Conservation (phyloP, 345 rosid species). For the Citrus reticulata region DNA sequence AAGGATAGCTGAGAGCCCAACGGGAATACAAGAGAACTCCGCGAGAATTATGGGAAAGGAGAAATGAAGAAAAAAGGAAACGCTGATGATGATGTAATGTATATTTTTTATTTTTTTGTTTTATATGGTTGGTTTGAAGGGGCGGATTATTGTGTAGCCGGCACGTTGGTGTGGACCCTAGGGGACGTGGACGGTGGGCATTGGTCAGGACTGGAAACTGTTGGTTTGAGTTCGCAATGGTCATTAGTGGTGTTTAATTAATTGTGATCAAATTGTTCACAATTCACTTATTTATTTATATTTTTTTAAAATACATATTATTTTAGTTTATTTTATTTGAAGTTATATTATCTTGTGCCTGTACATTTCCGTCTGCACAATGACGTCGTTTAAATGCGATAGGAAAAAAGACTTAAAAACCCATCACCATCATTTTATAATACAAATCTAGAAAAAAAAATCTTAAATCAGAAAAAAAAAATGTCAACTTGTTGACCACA, state of each 20-base stretch:
- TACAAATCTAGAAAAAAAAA: too few species aligned
- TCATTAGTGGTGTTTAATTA: slow-evolving; percentile 9
- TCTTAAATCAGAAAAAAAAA: too few species aligned
- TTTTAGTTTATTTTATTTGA: too few species aligned
- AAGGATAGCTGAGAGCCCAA: neutral
- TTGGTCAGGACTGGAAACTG: neutral
- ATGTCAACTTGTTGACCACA: too few species aligned
- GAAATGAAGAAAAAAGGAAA: neutral
- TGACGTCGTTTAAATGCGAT: too few species aligned
- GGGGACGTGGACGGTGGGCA: slow-evolving; percentile 8
- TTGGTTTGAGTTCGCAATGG: neutral
- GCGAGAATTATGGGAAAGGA: neutral
- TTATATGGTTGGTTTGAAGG: neutral
- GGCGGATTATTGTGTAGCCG: slow-evolving; percentile 4
- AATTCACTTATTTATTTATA: too few species aligned
- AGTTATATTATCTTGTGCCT: too few species aligned
- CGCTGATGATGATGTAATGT: neutral
- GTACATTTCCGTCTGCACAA: too few species aligned
- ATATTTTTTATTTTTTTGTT: neutral
- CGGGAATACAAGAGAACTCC: neutral
- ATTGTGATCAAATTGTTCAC: too few species aligned
- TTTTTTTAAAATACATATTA: too few species aligned
- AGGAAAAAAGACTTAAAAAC: too few species aligned
- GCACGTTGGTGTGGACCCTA: neutral
- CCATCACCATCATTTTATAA: too few species aligned